Conservation (phyloP, 345 rosid species). For the Citrus inodora region DNA sequence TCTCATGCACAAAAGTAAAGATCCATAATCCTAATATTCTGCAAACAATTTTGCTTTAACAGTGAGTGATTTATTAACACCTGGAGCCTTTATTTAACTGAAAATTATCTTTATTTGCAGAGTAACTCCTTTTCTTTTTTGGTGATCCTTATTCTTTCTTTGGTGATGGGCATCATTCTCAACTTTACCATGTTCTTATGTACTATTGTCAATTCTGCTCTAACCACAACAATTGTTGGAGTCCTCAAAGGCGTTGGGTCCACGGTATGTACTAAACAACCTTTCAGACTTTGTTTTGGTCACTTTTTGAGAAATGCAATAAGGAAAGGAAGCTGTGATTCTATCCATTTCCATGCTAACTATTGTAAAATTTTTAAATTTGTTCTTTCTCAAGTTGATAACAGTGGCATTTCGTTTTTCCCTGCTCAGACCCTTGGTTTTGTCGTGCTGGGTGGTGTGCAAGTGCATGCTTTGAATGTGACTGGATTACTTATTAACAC, state of each 20-base stretch:
- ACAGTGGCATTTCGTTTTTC: background rate
- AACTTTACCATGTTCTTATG: constrained; percentile 97
- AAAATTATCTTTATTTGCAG: constrained; percentile 39
- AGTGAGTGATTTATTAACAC: background rate
- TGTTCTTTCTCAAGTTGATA: background rate
- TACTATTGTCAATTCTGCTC: constrained; percentile 94
- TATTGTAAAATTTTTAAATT: background rate
- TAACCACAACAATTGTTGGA: constrained; percentile 95
- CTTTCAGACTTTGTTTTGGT: background rate
- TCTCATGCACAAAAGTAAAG: background rate
- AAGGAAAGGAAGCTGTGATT: background rate
- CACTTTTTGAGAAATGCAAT: background rate
- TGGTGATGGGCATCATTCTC: constrained; percentile 92
- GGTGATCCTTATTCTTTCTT: constrained; percentile 59
- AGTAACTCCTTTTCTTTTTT: constrained; percentile 71
- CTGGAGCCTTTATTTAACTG: constrained; percentile 7
- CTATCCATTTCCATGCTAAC: background rate
- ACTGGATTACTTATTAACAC: constrained; percentile 85
- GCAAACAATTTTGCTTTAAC: background rate
- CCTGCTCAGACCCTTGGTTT: constrained; percentile 76
- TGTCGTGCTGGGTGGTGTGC: constrained; percentile 84
- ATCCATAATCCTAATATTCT: background rate
- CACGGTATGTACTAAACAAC: constrained; percentile 50
- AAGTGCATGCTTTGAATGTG: constrained; percentile 82
- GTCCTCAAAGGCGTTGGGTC: constrained; percentile 98